Conservation (phyloP, 495 filamentous ascomycete genomes). For the Penicillium fimorum region DNA sequence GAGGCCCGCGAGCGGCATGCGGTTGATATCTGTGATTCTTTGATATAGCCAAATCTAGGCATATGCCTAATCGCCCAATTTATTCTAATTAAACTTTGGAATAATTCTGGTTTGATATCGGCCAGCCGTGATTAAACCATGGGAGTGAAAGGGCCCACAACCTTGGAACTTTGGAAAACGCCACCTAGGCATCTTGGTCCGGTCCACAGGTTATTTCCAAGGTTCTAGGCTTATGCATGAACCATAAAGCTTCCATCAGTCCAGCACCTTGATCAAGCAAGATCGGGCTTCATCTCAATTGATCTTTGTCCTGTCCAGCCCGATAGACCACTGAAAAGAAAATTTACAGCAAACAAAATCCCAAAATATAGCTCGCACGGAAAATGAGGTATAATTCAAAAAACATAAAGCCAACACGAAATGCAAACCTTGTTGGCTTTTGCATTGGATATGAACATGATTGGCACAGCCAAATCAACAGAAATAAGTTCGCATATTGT, state of each 20-base stretch:
- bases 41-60: background rate
- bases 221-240: background rate
- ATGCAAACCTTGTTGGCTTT: conserved; percentile 13
- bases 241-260: background rate
- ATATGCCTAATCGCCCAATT: background rate
- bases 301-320: background rate
- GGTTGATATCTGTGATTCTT: conserved; percentile 6
- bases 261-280: background rate
- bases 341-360: background rate
- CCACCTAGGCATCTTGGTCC: background rate
- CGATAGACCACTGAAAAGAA: background rate
- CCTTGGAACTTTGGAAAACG: background rate
- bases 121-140: background rate
- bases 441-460: background rate
- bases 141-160: background rate
- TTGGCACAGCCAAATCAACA: background rate
- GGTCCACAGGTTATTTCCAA: background rate
- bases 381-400: conserved; percentile 3
- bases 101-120: background rate
- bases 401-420: conserved; percentile 8
- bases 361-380: background rate
- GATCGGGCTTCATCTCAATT: background rate
- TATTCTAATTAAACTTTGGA: background rate
- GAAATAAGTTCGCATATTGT: background rate
- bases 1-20: conserved; percentile 23